These are phyloP conservation scores for Clarireedia monteithiana DNA, from an alignment of 2,329 filamentous ascomycete genomes.

Conservation along the genomic window DNA sequence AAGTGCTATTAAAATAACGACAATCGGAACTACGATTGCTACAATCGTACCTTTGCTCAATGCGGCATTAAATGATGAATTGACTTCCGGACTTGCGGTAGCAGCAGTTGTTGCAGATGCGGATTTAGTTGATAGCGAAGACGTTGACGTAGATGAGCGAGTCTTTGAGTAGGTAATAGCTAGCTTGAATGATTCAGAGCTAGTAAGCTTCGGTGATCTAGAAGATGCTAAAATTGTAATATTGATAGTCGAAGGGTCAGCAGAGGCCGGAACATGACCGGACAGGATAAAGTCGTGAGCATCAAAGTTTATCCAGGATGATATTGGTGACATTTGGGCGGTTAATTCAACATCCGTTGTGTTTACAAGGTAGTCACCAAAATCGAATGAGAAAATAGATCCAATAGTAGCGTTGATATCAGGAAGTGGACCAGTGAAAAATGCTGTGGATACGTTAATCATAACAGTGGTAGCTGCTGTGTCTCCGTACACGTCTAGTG, in stretches of 20 bases:
- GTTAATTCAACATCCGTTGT: conserved; percentile 18
- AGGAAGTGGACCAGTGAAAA: conserved; percentile 19
- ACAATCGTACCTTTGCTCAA: conserved; percentile 17
- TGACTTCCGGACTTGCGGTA: not conserved
- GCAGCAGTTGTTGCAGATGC: conserved; percentile 2
- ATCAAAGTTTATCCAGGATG: conserved; percentile 25
- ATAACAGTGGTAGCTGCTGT: conserved; percentile 47
- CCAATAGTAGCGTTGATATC: conserved; percentile 23
- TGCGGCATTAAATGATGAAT: not conserved
- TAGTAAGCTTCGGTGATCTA: conserved; percentile 11
- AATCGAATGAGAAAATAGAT: conserved; percentile 18
- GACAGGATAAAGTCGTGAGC: conserved; percentile 17
- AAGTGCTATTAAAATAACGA: conserved; percentile 14
- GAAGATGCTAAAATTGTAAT: conserved; percentile 22
- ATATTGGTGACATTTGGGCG: conserved; percentile 13
- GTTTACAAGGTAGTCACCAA: conserved; percentile 20
- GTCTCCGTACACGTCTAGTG: conserved; percentile 52
- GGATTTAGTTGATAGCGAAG: conserved; percentile 5
- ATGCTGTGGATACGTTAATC: conserved; percentile 18
- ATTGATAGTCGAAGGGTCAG: conserved; percentile 11
- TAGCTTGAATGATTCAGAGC: conserved; percentile 19
- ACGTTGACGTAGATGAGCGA: not conserved
- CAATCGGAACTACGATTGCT: conserved; percentile 20
- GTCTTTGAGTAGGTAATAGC: conserved; percentile 6
- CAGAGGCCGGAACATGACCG: conserved; percentile 19